phyloP scores from a whole-genome alignment of 306 rosid species.

The Quercus cerris region DNA sequence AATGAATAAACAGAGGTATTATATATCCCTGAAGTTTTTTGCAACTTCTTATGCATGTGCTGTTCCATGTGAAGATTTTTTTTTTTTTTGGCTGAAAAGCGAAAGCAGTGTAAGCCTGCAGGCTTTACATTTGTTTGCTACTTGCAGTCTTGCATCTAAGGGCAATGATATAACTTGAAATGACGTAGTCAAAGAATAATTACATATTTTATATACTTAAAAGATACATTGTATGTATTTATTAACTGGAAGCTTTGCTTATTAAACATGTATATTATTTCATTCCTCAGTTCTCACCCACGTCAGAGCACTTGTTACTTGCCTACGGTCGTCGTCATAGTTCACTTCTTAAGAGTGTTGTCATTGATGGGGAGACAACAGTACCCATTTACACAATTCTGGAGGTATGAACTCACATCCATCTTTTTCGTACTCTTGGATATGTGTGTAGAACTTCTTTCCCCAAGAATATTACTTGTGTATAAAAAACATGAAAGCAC shows the following conservation, averaged over 20 bases:
- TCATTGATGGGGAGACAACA: conserved; percentile 56
- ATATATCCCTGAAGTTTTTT: not conserved
- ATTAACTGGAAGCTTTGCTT: not conserved
- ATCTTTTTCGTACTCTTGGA: not conserved
- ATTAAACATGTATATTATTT: conserved; percentile 10
- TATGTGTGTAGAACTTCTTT: not conserved
- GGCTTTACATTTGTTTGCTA: not conserved
- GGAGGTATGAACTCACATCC: conserved; percentile 33
- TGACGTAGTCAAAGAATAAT: not conserved
- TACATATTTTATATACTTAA: not conserved
- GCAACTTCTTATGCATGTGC: not conserved
- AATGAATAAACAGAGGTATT: not conserved
- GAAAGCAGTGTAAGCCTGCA: not conserved
- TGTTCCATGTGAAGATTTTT: not conserved
- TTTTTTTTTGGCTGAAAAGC: not conserved
- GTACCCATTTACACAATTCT: conserved; percentile 59
- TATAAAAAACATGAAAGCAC: not conserved
- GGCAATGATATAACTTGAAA: not conserved
- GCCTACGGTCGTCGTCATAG: conserved; percentile 66
- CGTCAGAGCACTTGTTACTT: conserved; percentile 58
- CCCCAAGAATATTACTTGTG: not conserved
- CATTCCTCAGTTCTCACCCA: conserved; percentile 55
- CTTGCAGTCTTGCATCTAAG: not conserved
- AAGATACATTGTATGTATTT: not conserved
- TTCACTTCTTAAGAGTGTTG: conserved; percentile 59